Conservation (phyloP, 371 early-diverging fungal species). For the Lichtheimia ramosa region DNA sequence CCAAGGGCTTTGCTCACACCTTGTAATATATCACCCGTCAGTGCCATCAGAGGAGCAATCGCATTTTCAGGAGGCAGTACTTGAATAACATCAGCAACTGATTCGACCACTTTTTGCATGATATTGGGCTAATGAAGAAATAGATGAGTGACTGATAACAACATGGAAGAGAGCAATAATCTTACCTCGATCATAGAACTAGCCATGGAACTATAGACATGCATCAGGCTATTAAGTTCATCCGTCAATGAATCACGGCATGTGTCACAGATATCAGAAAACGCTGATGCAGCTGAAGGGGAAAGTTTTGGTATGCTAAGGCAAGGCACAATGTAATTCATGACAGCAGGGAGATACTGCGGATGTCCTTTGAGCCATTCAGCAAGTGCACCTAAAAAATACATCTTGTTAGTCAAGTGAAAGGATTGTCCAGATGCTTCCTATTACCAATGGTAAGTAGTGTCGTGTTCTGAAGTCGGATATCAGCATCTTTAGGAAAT, state of each 20-base stretch:
- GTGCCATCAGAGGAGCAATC: conserved; percentile 53
- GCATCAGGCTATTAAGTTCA: conserved; percentile 63
- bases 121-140: conserved; percentile 29
- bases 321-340: conserved; percentile 69
- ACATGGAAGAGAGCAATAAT: neutral
- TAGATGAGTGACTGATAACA: neutral
- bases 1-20: conserved; percentile 29
- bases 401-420: neutral
- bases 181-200: conserved; percentile 18
- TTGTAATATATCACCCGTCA: conserved; percentile 48
- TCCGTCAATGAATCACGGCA: conserved; percentile 68
- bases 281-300: conserved; percentile 62
- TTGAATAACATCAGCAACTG: conserved; percentile 72
- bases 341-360: conserved; percentile 53
- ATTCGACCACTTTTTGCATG: conserved; percentile 72
- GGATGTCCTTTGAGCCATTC: conserved; percentile 76
- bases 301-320: conserved; percentile 62
- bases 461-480: conserved; percentile 51
- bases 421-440: neutral
- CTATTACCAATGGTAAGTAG: conserved; percentile 51
- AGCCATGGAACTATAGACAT: conserved; percentile 53
- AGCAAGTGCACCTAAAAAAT: conserved; percentile 59
- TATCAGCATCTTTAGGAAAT: conserved; percentile 36
- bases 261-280: conserved; percentile 74
- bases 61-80: conserved; percentile 59